A percentile compares a stretch with the other conserved stretches of the same genome.
Conservation (phyloP, 2,329 filamentous ascomycete species). For the Penicillium rolfsii region DNA sequence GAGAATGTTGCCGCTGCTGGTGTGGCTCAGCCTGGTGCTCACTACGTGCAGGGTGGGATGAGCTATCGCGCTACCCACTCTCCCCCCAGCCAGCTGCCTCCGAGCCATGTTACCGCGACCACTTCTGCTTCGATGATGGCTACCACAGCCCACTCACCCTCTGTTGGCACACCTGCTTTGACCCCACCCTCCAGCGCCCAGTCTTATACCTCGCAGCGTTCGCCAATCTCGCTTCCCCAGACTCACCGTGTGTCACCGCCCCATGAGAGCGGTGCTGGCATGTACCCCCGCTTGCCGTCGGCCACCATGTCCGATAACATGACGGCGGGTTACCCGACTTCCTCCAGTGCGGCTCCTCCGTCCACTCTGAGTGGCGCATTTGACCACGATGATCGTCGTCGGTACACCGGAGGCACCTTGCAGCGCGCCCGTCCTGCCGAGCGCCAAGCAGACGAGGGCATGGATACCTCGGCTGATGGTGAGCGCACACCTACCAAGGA, state of each 20-base stretch:
- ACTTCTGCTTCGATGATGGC: slow-evolving; percentile 46
- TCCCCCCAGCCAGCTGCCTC: slow-evolving; percentile 53
- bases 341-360: slow-evolving; percentile 60
- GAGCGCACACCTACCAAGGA: slow-evolving; percentile 42
- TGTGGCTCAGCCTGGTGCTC: slow-evolving; percentile 72
- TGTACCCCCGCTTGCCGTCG: slow-evolving; percentile 67
- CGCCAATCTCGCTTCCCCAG: slow-evolving; percentile 59
- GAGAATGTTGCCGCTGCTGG: slow-evolving; percentile 78
- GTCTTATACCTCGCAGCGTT: slow-evolving; percentile 66
- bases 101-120: slow-evolving; percentile 45
- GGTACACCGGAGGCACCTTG: slow-evolving; percentile 64
- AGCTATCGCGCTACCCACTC: slow-evolving; percentile 62
- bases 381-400: slow-evolving; percentile 62
- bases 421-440: slow-evolving; percentile 56
- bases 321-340: slow-evolving; percentile 53
- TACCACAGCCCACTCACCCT: slow-evolving; percentile 49
- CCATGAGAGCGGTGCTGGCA: slow-evolving; percentile 53
- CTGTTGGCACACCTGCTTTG: slow-evolving; percentile 62
- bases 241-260: slow-evolving; percentile 56
- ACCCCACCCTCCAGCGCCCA: slow-evolving; percentile 66
- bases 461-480: slow-evolving; percentile 41
- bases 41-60: slow-evolving; percentile 61
- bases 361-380: slow-evolving; percentile 64
- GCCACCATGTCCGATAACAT: slow-evolving; percentile 62
- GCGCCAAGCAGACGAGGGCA: slow-evolving; percentile 36